Evolutionary conservation across 2,329 filamentous ascomycete genomes (phyloP), one percentile per base, ranked within the genome.

Genomic region (Chalara sp.): DNA sequence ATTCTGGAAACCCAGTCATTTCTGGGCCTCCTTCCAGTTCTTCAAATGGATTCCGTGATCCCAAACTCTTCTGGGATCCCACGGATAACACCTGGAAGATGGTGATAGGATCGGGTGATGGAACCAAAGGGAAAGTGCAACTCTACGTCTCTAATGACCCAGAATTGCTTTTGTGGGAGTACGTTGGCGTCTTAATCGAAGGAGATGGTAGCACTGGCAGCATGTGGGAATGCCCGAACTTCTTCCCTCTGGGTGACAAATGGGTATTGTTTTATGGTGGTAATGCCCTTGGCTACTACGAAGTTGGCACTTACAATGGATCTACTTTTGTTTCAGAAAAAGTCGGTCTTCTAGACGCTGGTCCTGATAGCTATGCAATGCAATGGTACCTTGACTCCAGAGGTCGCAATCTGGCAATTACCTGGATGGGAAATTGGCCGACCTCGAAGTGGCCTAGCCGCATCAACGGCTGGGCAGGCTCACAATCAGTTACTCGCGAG

Each of bases 61-160:
- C 82, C 2, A 82, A 84, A 59, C 79, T 84, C 2, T 68, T 81
- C 46, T 80, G 78, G 71, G 75, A 83, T 55, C 65, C 72, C 2
- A 51, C 57, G 61, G 50, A 59, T 46, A 61, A 72, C 40, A 67
- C 70, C n/a, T 84, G 80, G 81, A 74, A 80, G 47, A 76, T 80
- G 71, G 71, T 73, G 0, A 56, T 82, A 2, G 70, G 79, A 0
- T 80, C 76, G 50, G 65, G 75, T 3, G 63, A 72, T 32, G 21
- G 54, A 57, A n/a, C 50, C 1, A 78, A 80, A 33, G 80, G 77
- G 54, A 66, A 70, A 12, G 69, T 84, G 32, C 78, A 76, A 31
- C 71, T 85, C 55, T 84, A 72, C 63, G 79, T 77, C 2, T 81
- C 78, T 1, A 67, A 72, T 0, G 71, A 84, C 57, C 52, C 53